phyloP scores from a whole-genome alignment of 768 basidiomycete genomes.

The Glaciozyma martinii region DNA sequence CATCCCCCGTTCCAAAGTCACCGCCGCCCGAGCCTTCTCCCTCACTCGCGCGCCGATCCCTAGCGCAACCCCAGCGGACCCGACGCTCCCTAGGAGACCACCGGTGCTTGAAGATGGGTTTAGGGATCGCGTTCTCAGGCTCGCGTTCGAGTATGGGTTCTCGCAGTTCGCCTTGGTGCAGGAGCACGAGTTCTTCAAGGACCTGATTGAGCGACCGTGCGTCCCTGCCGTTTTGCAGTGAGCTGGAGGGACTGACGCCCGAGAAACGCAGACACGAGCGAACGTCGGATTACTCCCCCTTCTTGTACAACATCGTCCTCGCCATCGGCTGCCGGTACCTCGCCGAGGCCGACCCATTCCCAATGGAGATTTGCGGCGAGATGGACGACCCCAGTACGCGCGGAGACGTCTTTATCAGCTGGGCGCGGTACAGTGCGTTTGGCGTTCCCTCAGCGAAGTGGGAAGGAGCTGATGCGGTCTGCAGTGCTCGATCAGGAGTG shows the following conservation, averaged over 20 bases:
- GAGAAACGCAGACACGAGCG: slow-evolving; percentile 12
- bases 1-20: slow-evolving; percentile 1
- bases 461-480: neutral
- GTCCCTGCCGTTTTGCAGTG: neutral
- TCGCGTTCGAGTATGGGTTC: slow-evolving; percentile 26
- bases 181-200: neutral
- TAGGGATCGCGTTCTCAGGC: slow-evolving; percentile 1
- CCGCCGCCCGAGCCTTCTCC: neutral
- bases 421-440: slow-evolving; percentile 6
- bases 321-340: slow-evolving; percentile 28
- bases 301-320: slow-evolving; percentile 21
- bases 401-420: slow-evolving; percentile 24
- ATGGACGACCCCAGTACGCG: slow-evolving; percentile 18
- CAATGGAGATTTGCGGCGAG: slow-evolving; percentile 17
- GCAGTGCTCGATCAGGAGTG: slow-evolving; percentile 23
- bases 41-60: slow-evolving; percentile 12
- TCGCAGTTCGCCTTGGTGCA: slow-evolving; percentile 16
- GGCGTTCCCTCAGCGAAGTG: neutral
- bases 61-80: neutral
- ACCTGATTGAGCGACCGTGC: neutral
- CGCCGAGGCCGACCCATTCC: slow-evolving; percentile 15
- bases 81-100: slow-evolving; percentile 13
- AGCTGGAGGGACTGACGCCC: no score
- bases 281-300: slow-evolving; percentile 21
- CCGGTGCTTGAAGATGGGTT: slow-evolving; percentile 16